These are phyloP conservation scores for Triadica sebifera DNA, from an alignment of 345 rosid genomes.

Conservation along the genomic window DNA sequence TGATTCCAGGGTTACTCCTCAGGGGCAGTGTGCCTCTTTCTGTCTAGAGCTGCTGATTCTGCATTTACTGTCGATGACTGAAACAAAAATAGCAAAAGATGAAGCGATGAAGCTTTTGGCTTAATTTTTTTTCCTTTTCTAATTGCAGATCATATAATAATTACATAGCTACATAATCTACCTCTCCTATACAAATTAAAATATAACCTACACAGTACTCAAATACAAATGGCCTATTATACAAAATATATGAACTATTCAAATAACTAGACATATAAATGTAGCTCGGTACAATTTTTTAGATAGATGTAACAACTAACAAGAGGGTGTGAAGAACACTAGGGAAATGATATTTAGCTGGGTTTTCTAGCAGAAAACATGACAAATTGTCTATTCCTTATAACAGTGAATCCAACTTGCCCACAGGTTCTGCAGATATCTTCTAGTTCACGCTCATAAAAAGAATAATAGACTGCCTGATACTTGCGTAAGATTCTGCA, in stretches of 20 bases:
- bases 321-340: neutral
- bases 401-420: conserved; percentile 49
- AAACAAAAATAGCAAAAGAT: neutral
- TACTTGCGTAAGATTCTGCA: conserved; percentile 47
- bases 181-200: neutral
- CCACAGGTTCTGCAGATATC: conserved; percentile 82
- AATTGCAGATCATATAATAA: neutral
- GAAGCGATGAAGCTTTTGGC: neutral
- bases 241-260: neutral
- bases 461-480: conserved; percentile 51
- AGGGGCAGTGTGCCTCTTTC: too few relatives aligned
- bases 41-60: neutral
- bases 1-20: too few relatives aligned
- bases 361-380: conserved; percentile 82
- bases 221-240: neutral
- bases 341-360: conserved; percentile 26
- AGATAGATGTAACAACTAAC: neutral
- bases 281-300: neutral
- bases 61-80: neutral
- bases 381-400: conserved; percentile 57
- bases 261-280: neutral
- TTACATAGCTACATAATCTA: neutral
- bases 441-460: conserved; percentile 67
- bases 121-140: neutral
- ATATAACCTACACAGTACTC: neutral